Base-by-base conservation (phyloP, 495 filamentous ascomycete species). In the Achaetomiella virescens region DNA sequence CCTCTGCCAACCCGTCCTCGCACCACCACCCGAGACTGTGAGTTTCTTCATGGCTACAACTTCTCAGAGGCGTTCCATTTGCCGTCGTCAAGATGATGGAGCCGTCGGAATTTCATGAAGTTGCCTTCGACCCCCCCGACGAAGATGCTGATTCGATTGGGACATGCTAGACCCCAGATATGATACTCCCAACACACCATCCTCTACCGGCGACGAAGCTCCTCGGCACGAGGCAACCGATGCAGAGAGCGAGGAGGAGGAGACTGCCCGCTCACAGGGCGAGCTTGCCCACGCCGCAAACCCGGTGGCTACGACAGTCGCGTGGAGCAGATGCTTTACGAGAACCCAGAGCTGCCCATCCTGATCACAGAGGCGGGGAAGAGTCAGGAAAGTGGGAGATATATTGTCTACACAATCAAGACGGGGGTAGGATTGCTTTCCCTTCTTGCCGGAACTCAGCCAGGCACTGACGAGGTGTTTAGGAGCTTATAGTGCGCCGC, bases 321-420 rank as follows among this genome's bases (percentile, higher is more conserved):
- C 17, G 89, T 97, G 37, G 92, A 97, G 70, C 92, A 96, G 73
- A 90, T 95, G 47, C 84, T 98, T 36, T 95, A 96, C 67, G 93
- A 98, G 73, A 88, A 95, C 61, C 91, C 88, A 7, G 88, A 91
- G 51, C 81, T 93, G 58, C 83, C 84, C 48, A 95, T 98, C 53
- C 62, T 91, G 55, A 98, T 98, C 58, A 89, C 84, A 1, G 87
- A 96, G 64, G 93, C 95, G 0, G 93, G 95, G 15, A 98, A 98
- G 80, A 97, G 91, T 67, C 76, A 84, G 55, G 93, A 98, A 68
- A 92, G 89, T 42, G 82, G 88, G 49, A 77, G 80, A 64, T 97
- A 86, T 62, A 98, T 97, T 64, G 91, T 95, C 18, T 98, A 98
- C 70, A 97, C 95, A 18, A 96, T 98, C 58, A 78, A 88, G 58